Percentiles rank a stretch among this genome's conserved stretches.
Conservation (phyloP, 805 yeast genomes). For the Lipomyces mesembrius region DNA sequence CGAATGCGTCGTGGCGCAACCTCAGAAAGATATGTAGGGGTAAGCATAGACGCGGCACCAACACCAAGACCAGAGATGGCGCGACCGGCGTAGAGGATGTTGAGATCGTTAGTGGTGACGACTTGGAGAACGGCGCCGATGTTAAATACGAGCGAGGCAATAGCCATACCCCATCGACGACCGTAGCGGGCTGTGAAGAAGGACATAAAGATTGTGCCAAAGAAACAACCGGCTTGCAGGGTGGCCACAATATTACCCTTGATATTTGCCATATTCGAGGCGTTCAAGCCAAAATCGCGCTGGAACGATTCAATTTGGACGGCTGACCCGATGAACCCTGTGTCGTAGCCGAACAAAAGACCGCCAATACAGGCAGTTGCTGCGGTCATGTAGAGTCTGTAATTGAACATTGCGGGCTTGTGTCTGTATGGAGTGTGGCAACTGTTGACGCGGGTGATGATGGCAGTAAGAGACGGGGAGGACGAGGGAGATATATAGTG, state of each 20-base stretch:
- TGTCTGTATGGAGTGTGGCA: background rate
- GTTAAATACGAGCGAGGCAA: conserved; percentile 47
- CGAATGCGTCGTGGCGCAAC: conserved; percentile 47
- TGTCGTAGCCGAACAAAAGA: conserved; percentile 57
- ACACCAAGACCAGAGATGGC: conserved; percentile 71
- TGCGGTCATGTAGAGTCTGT: conserved; percentile 51
- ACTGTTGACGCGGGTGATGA: background rate
- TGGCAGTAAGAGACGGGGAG: background rate
- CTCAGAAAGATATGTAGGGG: conserved; percentile 64
- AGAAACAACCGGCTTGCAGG: conserved; percentile 37
- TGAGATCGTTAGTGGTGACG: conserved; percentile 35
- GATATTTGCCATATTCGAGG: conserved; percentile 41
- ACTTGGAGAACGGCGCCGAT: conserved; percentile 43
- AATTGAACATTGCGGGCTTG: conserved; percentile 47
- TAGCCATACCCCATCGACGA: conserved; percentile 65
- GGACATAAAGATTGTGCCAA: conserved; percentile 57
- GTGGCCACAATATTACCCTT: conserved; percentile 33
- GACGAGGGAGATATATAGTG: background rate
- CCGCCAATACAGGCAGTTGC: conserved; percentile 57
- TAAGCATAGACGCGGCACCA: conserved; percentile 71
- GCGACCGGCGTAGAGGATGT: conserved; percentile 54
- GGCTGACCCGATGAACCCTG: conserved; percentile 62
- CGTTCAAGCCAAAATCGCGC: conserved; percentile 52
- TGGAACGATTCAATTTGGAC: conserved; percentile 54
- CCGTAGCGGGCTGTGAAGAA: conserved; percentile 22